These are phyloP conservation scores for Arthroderma sp. DNA, from an alignment of 2,329 filamentous ascomycete genomes.

Conservation along the genomic window DNA sequence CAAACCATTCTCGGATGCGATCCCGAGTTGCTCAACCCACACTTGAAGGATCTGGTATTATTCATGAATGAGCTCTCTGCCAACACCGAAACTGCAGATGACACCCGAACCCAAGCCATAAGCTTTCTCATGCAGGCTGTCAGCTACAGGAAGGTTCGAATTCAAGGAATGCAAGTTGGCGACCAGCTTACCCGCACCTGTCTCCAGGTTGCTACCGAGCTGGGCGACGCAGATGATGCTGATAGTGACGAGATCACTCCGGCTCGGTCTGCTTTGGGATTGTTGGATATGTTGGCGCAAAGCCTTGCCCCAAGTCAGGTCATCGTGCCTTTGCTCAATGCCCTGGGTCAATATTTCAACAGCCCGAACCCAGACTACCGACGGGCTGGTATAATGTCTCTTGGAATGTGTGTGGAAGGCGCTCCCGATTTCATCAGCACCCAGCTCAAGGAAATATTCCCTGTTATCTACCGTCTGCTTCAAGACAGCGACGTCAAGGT, in stretches of 20 bases:
- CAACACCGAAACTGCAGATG: constrained; percentile 66
- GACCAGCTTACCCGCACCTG: constrained; percentile 77
- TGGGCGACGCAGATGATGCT: constrained; percentile 47
- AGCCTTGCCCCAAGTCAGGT: constrained; percentile 88
- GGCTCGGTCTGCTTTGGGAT: constrained; percentile 66
- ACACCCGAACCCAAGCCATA: constrained; percentile 77
- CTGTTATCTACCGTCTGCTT: constrained; percentile 68
- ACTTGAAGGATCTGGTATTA: constrained; percentile 78
- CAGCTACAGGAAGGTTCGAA: constrained; percentile 85
- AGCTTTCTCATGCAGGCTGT: constrained; percentile 89
- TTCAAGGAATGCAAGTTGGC: constrained; percentile 79
- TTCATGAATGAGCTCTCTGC: constrained; percentile 86
- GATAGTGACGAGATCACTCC: constrained; percentile 80
- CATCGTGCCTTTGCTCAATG: constrained; percentile 78
- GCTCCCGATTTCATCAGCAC: constrained; percentile 95
- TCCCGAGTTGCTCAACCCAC: constrained; percentile 64
- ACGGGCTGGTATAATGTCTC: constrained; percentile 77
- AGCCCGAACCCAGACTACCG: constrained; percentile 64
- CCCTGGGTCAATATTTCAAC: constrained; percentile 68
- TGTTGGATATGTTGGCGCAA: constrained; percentile 79
- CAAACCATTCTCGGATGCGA: constrained; percentile 89
- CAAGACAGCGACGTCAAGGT: constrained; percentile 73
- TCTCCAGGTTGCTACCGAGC: constrained; percentile 79
- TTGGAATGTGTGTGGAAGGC: constrained; percentile 91
- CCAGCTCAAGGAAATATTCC: constrained; percentile 75